A percentile compares a stretch with the other conserved stretches of the same genome.
Conservation (phyloP, 1,284 basidiomycete genomes). For the Rhodotorula mucilaginosa region DNA sequence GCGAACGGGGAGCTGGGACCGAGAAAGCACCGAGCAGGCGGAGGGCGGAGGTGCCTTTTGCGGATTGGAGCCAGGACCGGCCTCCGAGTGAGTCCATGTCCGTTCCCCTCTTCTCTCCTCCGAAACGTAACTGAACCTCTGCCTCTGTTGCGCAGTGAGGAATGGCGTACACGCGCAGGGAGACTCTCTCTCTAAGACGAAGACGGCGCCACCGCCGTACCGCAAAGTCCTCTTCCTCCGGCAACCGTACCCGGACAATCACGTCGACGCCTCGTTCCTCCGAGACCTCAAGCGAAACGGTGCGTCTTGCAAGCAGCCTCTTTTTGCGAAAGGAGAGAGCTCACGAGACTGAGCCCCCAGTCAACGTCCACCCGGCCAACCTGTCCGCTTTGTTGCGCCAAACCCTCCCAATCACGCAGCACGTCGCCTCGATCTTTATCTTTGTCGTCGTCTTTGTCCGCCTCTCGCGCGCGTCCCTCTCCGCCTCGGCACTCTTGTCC, state of each 20-base stretch:
- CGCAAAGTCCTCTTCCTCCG: slow-evolving; percentile 38
- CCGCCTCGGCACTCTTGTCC: slow-evolving; percentile 24
- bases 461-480: slow-evolving; percentile 61
- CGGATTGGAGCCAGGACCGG: too few species aligned
- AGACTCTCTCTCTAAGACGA: too few species aligned
- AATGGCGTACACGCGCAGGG: too few species aligned
- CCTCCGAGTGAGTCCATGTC: too few species aligned
- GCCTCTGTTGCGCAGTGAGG: too few species aligned
- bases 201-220: slow-evolving; percentile 5
- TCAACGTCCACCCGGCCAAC: slow-evolving; percentile 70
- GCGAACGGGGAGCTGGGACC: too few species aligned
- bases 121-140: too few species aligned
- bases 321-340: too few species aligned
- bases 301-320: slow-evolving; percentile 22
- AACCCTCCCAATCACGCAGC: slow-evolving; percentile 78
- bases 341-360: slow-evolving; percentile 51
- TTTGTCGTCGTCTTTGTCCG: slow-evolving; percentile 77
- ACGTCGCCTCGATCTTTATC: slow-evolving; percentile 72
- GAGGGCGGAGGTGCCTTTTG: too few species aligned
- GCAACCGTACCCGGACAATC: slow-evolving; percentile 44
- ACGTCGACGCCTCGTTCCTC: slow-evolving; percentile 42
- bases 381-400: slow-evolving; percentile 70
- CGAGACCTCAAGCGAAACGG: slow-evolving; percentile 43
- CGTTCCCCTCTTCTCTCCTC: too few species aligned
- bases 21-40: too few species aligned